Evolutionary conservation across 805 yeast genomes (phyloP).

Genomic region (Suhomyces pyralidae): DNA sequence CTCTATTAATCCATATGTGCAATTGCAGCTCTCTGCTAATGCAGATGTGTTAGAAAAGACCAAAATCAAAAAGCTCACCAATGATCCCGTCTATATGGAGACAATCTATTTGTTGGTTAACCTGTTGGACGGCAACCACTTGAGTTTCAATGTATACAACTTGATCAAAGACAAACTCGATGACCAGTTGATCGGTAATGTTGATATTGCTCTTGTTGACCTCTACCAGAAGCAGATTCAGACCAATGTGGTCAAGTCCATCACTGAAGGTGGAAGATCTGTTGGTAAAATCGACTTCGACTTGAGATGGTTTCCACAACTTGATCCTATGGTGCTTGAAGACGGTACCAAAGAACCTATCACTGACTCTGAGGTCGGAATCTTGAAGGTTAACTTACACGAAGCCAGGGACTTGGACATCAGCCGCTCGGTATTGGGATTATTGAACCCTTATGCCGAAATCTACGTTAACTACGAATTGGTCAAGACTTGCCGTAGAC

Average conservation of each 20-base stretch:
- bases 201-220: constrained; percentile 55
- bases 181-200: constrained; percentile 47
- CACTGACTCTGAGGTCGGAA: constrained; percentile 69
- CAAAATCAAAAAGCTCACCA: constrained; percentile 53
- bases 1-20: constrained; percentile 55
- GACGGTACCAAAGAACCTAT: constrained; percentile 49
- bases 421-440: constrained; percentile 48
- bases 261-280: constrained; percentile 49
- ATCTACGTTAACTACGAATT: constrained; percentile 55
- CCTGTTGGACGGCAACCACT: constrained; percentile 50
- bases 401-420: constrained; percentile 58
- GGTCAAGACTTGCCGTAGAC: constrained; percentile 55
- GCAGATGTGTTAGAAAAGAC: constrained; percentile 50
- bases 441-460: constrained; percentile 67
- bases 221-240: constrained; percentile 53
- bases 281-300: constrained; percentile 63
- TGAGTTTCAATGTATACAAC: constrained; percentile 54
- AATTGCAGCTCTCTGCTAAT: constrained; percentile 35
- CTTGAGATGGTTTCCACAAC: constrained; percentile 47
- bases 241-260: constrained; percentile 41
- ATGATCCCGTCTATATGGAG: constrained; percentile 65
- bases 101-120: constrained; percentile 58
- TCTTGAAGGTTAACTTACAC: constrained; percentile 60
- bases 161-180: constrained; percentile 52
- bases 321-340: constrained; percentile 42